Evolutionary conservation across 2,329 filamentous ascomycete genomes (phyloP).

Genomic region (Verticillium zaregamsianum): DNA sequence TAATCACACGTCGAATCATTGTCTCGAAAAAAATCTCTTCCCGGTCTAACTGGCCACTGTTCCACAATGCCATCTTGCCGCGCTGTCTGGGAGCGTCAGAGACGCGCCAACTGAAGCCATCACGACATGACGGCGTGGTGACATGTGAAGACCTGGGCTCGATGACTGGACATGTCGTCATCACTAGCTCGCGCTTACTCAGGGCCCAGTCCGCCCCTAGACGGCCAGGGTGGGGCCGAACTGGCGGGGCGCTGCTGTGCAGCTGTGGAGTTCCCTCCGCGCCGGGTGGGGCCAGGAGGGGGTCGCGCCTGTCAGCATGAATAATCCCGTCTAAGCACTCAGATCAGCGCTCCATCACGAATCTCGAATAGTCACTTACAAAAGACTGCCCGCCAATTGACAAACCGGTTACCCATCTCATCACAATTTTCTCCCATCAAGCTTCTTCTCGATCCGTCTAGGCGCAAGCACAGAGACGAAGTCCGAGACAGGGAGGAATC

Average conservation of each 20-base stretch:
- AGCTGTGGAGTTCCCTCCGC: neutral
- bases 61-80: too few species aligned
- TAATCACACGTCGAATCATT: neutral
- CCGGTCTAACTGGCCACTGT: too few species aligned
- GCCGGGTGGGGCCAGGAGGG: neutral
- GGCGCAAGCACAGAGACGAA: neutral
- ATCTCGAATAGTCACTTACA: neutral
- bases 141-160: neutral
- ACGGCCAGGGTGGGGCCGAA: neutral
- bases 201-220: neutral
- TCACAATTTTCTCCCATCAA: neutral
- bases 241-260: neutral
- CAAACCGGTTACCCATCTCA: neutral
- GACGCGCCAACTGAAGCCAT: neutral
- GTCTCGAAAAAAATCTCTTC: too few species aligned
- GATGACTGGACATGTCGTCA: neutral
- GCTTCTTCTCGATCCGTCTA: conserved; percentile 12
- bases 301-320: conserved; percentile 12
- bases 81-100: too few species aligned
- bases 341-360: neutral
- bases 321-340: conserved; percentile 10
- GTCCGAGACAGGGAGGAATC: neutral
- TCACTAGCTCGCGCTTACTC: neutral
- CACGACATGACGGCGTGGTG: neutral
- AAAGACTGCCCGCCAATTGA: neutral